phyloP scores from a whole-genome alignment of 768 basidiomycete genomes.

The Phanerochaete carnosa region DNA sequence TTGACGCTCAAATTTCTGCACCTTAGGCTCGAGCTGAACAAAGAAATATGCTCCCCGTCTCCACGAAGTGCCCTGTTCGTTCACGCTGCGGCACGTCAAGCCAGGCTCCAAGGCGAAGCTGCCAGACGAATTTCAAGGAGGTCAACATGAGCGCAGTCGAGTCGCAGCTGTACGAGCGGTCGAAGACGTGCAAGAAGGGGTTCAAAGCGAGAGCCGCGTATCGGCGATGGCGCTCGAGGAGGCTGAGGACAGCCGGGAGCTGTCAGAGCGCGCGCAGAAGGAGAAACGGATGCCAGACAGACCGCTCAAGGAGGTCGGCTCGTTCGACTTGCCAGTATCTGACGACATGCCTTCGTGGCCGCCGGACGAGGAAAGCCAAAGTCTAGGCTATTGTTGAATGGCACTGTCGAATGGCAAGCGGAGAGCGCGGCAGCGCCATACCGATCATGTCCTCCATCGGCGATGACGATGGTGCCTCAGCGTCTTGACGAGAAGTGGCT shows the following conservation, averaged over 20 bases:
- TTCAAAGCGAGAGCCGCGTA: conserved; percentile 30
- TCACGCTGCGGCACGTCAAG: conserved; percentile 89
- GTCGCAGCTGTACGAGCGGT: conserved; percentile 90
- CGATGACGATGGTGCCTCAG: conserved; percentile 64
- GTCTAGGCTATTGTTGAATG: too few relatives aligned
- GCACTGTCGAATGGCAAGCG: too few relatives aligned
- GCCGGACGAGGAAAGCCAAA: too few relatives aligned
- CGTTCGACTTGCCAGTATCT: conserved; percentile 20
- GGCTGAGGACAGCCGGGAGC: conserved; percentile 74
- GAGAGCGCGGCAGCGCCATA: too few relatives aligned
- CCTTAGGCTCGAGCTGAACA: conserved; percentile 93
- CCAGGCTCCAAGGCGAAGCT: conserved; percentile 95
- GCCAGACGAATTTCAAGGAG: conserved; percentile 95
- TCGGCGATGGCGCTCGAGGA: conserved; percentile 74
- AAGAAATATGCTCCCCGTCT: conserved; percentile 98
- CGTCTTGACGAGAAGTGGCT: conserved; percentile 82
- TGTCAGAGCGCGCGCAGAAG: conserved; percentile 62
- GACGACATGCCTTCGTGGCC: conserved; percentile 22
- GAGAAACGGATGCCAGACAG: conserved; percentile 60
- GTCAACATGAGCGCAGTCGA: conserved; percentile 92
- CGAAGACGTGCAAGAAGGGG: conserved; percentile 98
- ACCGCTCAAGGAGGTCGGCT: conserved; percentile 52
- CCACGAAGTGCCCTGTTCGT: conserved; percentile 93
- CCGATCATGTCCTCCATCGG: too few relatives aligned
- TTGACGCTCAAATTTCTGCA: conserved; percentile 96